Conservation (phyloP, 768 basidiomycete genomes). For the Pleurotus tuber-regium region DNA sequence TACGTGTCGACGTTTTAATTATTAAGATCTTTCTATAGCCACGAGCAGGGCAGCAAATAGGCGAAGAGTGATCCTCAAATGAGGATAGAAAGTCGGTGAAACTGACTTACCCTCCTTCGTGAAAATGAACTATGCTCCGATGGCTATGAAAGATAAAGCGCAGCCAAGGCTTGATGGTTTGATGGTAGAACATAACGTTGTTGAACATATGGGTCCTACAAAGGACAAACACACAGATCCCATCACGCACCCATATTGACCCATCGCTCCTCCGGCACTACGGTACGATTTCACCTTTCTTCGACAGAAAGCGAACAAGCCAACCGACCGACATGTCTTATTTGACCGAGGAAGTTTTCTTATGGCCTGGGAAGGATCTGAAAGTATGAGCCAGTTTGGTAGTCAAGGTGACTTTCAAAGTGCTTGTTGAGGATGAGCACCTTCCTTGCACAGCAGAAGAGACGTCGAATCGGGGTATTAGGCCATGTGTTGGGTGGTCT, state of each 20-base stretch:
- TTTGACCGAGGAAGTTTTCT: not conserved
- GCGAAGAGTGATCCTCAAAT: not conserved
- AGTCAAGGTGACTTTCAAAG: slow-evolving; percentile 7
- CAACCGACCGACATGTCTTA: not conserved
- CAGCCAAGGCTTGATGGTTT: not conserved
- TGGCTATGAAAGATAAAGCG: not conserved
- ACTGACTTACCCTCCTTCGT: not conserved
- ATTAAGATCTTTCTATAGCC: slow-evolving; percentile 4
- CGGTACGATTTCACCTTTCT: not conserved
- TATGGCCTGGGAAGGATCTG: not conserved
- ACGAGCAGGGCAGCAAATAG: slow-evolving; percentile 7
- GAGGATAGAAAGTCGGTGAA: not conserved
- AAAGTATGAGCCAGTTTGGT: slow-evolving; percentile 9
- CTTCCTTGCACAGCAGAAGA: not conserved
- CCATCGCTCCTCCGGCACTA: not conserved
- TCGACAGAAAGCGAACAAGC: not conserved
- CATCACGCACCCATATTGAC: not conserved
- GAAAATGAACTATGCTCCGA: not conserved
- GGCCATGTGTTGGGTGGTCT: not conserved
- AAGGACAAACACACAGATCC: not conserved
- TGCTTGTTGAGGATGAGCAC: not conserved
- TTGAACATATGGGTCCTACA: not conserved
- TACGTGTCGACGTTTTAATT: slow-evolving; percentile 4
- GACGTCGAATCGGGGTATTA: too few species aligned
- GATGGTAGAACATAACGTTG: too few species aligned